phyloP scores from a whole-genome alignment of 2,329 filamentous ascomycete species.

The Bipolaris victoriae region DNA sequence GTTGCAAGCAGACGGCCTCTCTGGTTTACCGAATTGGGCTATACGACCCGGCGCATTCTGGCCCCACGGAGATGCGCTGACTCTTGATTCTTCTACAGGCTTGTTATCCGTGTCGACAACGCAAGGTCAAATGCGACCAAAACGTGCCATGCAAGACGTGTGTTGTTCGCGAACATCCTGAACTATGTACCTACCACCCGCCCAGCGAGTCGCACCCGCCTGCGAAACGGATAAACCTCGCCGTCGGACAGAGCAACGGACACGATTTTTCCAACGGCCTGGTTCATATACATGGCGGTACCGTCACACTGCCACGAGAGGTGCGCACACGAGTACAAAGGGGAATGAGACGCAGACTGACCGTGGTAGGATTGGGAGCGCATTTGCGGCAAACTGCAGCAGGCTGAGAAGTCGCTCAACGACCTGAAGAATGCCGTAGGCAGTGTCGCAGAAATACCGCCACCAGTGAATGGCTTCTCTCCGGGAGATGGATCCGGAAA shows the following conservation, averaged over 20 bases:
- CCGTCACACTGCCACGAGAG: conserved; percentile 50
- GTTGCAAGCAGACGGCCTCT: conserved; percentile 5
- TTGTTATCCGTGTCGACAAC: conserved; percentile 58
- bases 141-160: conserved; percentile 58
- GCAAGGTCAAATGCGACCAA: conserved; percentile 57
- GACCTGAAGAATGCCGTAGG: conserved; percentile 52
- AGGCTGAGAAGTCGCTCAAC: conserved; percentile 55
- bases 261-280: conserved; percentile 48
- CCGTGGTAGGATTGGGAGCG: conserved; percentile 53
- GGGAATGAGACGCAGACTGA: conserved; percentile 22
- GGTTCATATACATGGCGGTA: conserved; percentile 49
- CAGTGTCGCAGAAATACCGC: conserved; percentile 45
- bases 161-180: conserved; percentile 58
- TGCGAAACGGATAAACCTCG: conserved; percentile 47
- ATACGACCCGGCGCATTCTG: conserved; percentile 22
- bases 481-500: conserved; percentile 37
- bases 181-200: conserved; percentile 55
- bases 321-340: conserved; percentile 21
- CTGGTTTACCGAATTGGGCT: conserved; percentile 24
- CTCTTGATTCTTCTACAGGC: conserved; percentile 36
- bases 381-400: conserved; percentile 56
- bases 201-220: conserved; percentile 50
- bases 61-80: conserved; percentile 30
- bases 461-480: conserved; percentile 43
- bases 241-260: conserved; percentile 40